A percentile compares a stretch with the other conserved stretches of the same genome.
Evolutionary conservation across 177 flowering plant genomes (phyloP).

Genomic region (Tripterygium wilfordii): DNA sequence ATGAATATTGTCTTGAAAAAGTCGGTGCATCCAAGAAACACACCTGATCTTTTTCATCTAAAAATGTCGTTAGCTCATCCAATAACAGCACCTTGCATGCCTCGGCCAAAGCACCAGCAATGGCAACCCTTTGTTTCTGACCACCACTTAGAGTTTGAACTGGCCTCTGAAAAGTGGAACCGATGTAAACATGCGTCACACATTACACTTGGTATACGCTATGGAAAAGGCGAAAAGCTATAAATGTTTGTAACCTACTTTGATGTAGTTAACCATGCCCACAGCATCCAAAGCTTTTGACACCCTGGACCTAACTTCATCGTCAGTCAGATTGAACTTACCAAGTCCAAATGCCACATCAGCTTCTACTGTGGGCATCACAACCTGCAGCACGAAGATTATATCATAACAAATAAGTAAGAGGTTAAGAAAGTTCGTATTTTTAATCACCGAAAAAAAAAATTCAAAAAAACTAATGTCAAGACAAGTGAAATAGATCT

Average conservation of each 20-base stretch:
- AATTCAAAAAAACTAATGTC: too few relatives aligned
- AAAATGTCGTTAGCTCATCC: slow-evolving; percentile 94
- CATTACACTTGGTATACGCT: not conserved
- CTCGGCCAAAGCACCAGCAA: slow-evolving; percentile 95
- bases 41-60: slow-evolving; percentile 94
- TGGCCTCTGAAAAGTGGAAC: slow-evolving; percentile 53
- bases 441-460: too few relatives aligned
- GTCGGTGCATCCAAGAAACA: not conserved
- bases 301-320: slow-evolving; percentile 63
- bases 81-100: slow-evolving; percentile 75
- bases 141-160: slow-evolving; percentile 98
- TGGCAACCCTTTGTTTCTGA: slow-evolving; percentile 97
- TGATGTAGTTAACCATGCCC: slow-evolving; percentile 66
- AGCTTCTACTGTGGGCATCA: slow-evolving; percentile 95
- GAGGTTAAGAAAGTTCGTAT: too few relatives aligned
- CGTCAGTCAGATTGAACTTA: slow-evolving; percentile 44
- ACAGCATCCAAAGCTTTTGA: slow-evolving; percentile 64
- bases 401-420: too few relatives aligned
- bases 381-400: slow-evolving; percentile 50
- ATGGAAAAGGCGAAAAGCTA: too few relatives aligned
- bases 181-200: slow-evolving; percentile 3
- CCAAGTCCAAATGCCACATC: slow-evolving; percentile 99
- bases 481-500: too few relatives aligned
- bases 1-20: too few relatives aligned
- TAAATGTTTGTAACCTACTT: slow-evolving; percentile 29